phyloP scores from a whole-genome alignment of 2,329 filamentous ascomycete species.

The Colletotrichum scovillei region DNA sequence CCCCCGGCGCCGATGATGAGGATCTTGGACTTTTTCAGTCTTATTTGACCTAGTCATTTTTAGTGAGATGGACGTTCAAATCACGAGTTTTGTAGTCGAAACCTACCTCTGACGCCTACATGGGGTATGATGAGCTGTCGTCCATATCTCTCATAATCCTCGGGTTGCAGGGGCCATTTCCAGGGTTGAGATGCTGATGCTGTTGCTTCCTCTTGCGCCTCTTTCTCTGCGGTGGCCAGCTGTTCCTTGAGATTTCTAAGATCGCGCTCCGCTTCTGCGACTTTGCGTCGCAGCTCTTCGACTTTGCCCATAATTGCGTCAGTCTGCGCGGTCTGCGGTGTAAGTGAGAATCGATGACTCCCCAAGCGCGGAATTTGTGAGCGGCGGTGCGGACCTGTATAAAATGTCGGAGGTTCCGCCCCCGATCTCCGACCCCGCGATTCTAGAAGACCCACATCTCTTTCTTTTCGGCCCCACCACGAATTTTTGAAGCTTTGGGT shows the following conservation, averaged over 20 bases:
- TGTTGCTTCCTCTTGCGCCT: constrained; percentile 32
- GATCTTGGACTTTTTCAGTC: constrained; percentile 76
- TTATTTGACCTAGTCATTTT: constrained; percentile 73
- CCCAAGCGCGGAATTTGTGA: neutral
- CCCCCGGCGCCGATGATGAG: constrained; percentile 90
- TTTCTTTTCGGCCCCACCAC: constrained; percentile 7
- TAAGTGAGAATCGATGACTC: constrained; percentile 6
- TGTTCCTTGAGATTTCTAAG: constrained; percentile 57
- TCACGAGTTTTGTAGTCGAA: neutral
- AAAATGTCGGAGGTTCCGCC: constrained; percentile 14
- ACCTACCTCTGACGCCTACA: constrained; percentile 78
- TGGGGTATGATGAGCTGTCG: constrained; percentile 90
- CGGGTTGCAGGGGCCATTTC: constrained; percentile 76
- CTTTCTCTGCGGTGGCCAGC: constrained; percentile 54
- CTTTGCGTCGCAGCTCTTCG: constrained; percentile 57
- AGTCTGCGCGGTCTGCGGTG: neutral
- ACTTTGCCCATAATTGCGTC: constrained; percentile 49
- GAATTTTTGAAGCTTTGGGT: constrained; percentile 31
- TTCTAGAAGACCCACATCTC: neutral
- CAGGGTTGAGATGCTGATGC: constrained; percentile 39
- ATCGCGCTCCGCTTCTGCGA: constrained; percentile 59
- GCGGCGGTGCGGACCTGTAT: neutral
- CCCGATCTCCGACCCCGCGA: constrained; percentile 29
- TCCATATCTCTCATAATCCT: constrained; percentile 89
- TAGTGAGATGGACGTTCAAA: neutral